Conservation (phyloP, 2,329 filamentous ascomycete genomes). For the Cladophialophora immunda region DNA sequence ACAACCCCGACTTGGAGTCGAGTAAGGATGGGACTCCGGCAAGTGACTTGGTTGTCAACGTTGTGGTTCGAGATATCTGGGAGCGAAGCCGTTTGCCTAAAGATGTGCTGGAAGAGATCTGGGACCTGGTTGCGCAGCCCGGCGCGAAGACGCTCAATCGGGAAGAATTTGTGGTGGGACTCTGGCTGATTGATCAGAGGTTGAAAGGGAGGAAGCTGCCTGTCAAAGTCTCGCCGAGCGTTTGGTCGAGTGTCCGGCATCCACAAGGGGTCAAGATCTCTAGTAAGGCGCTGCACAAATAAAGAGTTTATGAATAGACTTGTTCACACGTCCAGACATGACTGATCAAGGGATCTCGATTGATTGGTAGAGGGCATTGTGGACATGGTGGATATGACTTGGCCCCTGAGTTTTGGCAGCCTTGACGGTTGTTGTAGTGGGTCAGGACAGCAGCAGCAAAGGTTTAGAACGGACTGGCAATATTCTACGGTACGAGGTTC, state of each 20-base stretch:
- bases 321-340: background rate
- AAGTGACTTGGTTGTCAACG: constrained; percentile 49
- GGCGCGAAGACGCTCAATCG: constrained; percentile 49
- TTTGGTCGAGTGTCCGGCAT: constrained; percentile 57
- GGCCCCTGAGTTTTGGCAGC: too few species aligned
- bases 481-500: too few species aligned
- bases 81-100: constrained; percentile 54
- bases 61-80: constrained; percentile 60
- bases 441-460: too few species aligned
- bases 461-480: too few species aligned
- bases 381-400: too few species aligned
- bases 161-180: constrained; percentile 60
- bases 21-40: constrained; percentile 27
- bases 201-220: constrained; percentile 58
- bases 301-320: background rate
- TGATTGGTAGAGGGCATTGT: too few species aligned
- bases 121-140: constrained; percentile 52
- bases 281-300: constrained; percentile 33
- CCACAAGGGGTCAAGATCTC: constrained; percentile 49
- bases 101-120: constrained; percentile 53
- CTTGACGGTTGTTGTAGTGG: too few species aligned
- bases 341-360: too few species aligned
- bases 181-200: constrained; percentile 61
- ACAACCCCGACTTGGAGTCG: constrained; percentile 20
- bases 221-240: constrained; percentile 53